Evolutionary conservation across 495 filamentous ascomycete species (phyloP), one percentile per base, ranked within the genome.

Genomic region (Clavariopsis aquatica): DNA sequence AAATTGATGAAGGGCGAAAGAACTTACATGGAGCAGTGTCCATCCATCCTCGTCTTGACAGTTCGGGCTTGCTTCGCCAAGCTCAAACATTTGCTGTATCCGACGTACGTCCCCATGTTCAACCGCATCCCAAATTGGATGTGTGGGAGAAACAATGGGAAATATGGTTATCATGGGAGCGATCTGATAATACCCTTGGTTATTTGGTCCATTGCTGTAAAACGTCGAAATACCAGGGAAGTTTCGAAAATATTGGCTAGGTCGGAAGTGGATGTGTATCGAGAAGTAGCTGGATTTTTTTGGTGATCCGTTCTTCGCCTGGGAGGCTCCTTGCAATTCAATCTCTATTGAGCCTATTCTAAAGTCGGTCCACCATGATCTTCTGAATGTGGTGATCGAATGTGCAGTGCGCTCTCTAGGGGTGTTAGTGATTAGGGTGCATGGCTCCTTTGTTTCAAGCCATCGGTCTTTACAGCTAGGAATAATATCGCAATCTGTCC

Each of bases 231-330:
- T 9, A 10, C 58, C 58, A 0, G 58, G 58, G 26, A 5, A 22
- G 29, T 9, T n/a, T 17, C 36, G 20, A 31, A 36, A 38, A 6
- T 23, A 17, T 23, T 53, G 27, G 5, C 45, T 29, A 4, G 58
- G 58, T n/a, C 46, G 24, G 20, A 62, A 52, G 1, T 62, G 46
- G 53, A 62, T 41, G 17, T 19, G 23, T 9, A 62, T 51, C 7
- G 26, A 52, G n/a, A 52, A 52, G 6, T n/a, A 20, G 13, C 22
- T 28, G 26, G 26, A 7, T 10, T n/a, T 23, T n/a, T 47, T n/a
- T 19, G 45, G 45, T 5, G 5, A 47, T 23, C 45, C 45, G 20
- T 47, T 7, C 20, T n/a, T 47, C 20, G 8, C 7, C 8, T 23
- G 15, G 17, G 15, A 10, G 7, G 15, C 20, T n/a, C 8, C 20